Conservation (phyloP, 2,329 filamentous ascomycete genomes). For the Nemania sp. region DNA sequence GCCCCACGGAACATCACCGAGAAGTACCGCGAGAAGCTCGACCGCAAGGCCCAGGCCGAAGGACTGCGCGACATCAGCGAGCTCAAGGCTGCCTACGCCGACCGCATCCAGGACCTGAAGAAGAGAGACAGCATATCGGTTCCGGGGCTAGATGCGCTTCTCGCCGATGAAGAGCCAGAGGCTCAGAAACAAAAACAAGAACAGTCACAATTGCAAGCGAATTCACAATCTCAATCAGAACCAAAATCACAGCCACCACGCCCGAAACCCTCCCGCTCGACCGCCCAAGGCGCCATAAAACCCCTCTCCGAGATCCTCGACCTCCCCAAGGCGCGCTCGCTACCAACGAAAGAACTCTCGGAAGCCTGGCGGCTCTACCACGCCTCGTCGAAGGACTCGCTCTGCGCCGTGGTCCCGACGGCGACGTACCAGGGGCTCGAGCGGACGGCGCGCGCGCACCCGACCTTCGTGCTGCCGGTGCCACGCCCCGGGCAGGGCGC, state of each 20-base stretch:
- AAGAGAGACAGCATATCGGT: conserved; percentile 71
- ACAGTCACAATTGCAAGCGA: neutral
- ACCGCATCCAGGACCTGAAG: conserved; percentile 80
- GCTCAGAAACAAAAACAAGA: conserved; percentile 2
- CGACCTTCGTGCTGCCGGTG: conserved; percentile 91
- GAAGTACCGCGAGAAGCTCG: conserved; percentile 88
- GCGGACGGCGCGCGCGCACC: conserved; percentile 76
- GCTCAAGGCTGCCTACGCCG: conserved; percentile 84
- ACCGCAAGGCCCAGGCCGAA: conserved; percentile 80
- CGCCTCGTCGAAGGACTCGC: conserved; percentile 75
- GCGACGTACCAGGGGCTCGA: conserved; percentile 80
- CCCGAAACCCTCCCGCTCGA: conserved; percentile 26
- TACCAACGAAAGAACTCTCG: conserved; percentile 85
- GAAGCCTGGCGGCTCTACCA: conserved; percentile 92
- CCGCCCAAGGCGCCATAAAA: conserved; percentile 53
- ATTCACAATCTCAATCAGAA: neutral
- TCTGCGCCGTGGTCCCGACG: conserved; percentile 86
- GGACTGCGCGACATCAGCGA: conserved; percentile 78
- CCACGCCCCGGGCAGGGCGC: conserved; percentile 76
- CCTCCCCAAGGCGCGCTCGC: conserved; percentile 77
- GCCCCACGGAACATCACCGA: conserved; percentile 77
- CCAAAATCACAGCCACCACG: conserved; percentile 21
- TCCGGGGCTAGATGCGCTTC: conserved; percentile 52
- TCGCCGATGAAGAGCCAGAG: conserved; percentile 43
- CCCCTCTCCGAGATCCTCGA: conserved; percentile 73